Evolutionary conservation across 768 basidiomycete species (phyloP).

Genomic region (Chalciporus pseudorubinellus): DNA sequence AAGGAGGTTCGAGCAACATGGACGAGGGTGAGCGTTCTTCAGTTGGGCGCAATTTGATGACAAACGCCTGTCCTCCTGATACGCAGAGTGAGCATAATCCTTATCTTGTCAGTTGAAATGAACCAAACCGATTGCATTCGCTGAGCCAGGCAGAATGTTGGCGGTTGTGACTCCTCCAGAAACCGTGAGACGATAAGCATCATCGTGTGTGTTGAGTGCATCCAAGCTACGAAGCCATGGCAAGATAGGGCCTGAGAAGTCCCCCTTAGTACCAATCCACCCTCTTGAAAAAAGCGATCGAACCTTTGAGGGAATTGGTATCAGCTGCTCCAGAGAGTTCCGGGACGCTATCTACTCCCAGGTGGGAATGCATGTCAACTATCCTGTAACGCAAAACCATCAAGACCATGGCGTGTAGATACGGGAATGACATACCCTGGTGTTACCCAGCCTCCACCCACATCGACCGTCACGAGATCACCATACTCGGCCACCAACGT

Average conservation of each 20-base stretch:
- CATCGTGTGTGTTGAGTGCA: constrained; percentile 84
- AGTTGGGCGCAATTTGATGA: constrained; percentile 81
- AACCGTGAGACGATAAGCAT: constrained; percentile 67
- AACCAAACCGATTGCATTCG: constrained; percentile 64
- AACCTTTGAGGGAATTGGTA: constrained; percentile 58
- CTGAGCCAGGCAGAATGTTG: constrained; percentile 76
- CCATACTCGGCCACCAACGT: constrained; percentile 28
- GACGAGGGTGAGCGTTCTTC: constrained; percentile 71
- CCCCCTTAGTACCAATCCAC: neutral
- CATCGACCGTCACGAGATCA: constrained; percentile 58
- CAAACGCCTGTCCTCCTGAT: constrained; percentile 82
- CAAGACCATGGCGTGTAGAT: constrained; percentile 35
- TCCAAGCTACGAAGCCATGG: constrained; percentile 85
- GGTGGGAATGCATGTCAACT: constrained; percentile 77
- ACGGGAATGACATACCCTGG: constrained; percentile 49
- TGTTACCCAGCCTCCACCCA: constrained; percentile 64
- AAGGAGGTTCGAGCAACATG: constrained; percentile 84
- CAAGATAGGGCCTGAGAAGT: constrained; percentile 46
- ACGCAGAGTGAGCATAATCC: constrained; percentile 1
- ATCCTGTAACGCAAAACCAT: constrained; percentile 29
- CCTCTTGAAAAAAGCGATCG: neutral
- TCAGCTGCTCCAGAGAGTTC: constrained; percentile 49
- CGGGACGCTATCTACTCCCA: constrained; percentile 71
- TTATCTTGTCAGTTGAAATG: constrained; percentile 19
- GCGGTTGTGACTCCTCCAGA: constrained; percentile 88